These are phyloP conservation scores for Mycogone perniciosa DNA, from an alignment of 2,329 filamentous ascomycete genomes.

Conservation along the genomic window DNA sequence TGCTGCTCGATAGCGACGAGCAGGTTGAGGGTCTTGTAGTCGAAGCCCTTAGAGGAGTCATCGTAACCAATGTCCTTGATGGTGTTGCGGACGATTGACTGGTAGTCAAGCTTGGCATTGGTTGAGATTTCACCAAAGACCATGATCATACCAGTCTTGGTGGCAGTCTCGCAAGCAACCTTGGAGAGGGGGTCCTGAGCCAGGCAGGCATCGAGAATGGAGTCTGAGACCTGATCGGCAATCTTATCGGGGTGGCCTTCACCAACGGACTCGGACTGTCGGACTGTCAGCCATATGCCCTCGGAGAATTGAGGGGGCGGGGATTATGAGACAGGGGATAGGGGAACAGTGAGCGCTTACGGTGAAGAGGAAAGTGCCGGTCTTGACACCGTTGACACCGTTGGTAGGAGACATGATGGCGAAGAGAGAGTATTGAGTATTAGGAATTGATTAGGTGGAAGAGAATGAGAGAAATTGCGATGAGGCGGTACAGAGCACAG, in stretches of 20 bases:
- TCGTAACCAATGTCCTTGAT: constrained; percentile 99
- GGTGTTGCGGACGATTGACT: constrained; percentile 87
- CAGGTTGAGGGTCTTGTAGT: constrained; percentile 99
- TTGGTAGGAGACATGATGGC: constrained; percentile 53
- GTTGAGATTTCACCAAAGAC: constrained; percentile 98
- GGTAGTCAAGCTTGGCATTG: constrained; percentile 93
- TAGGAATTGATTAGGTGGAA: constrained; percentile 15
- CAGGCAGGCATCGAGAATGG: constrained; percentile 96
- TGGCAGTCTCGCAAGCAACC: constrained; percentile 97
- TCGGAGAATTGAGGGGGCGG: background rate
- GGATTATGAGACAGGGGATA: background rate
- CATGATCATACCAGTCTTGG: constrained; percentile 99
- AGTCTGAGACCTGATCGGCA: constrained; percentile 96
- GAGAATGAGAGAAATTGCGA: constrained; percentile 16
- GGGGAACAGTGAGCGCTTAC: constrained; percentile 34
- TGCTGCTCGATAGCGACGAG: constrained; percentile 99
- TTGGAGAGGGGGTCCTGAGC: constrained; percentile 94
- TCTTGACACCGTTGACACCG: constrained; percentile 39
- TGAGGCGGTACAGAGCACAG: background rate
- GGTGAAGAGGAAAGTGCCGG: constrained; percentile 77
- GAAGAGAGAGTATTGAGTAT: constrained; percentile 20
- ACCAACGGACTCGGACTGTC: constrained; percentile 75
- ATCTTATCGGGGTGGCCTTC: constrained; percentile 96
- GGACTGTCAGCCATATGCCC: background rate
- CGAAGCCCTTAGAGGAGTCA: constrained; percentile 93